Evolutionary conservation across 768 basidiomycete genomes (phyloP).

Genomic region (Termitomyces sp.): DNA sequence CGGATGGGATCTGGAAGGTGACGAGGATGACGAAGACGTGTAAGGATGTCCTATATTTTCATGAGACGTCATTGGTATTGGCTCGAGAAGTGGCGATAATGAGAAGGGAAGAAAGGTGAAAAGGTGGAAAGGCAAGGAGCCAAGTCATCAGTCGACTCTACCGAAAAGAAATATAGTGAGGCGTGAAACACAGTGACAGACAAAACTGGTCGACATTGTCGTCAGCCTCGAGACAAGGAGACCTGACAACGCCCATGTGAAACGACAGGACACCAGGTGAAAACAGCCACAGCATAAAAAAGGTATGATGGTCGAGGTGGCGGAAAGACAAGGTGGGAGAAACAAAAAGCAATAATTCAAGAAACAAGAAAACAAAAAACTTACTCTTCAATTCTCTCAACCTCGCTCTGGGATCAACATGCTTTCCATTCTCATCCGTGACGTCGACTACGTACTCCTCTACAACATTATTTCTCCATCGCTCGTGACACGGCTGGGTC

Average conservation of each 20-base stretch:
- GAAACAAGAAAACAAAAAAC: background rate
- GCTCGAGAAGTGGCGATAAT: background rate
- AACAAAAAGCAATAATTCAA: background rate
- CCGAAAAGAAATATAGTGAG: background rate
- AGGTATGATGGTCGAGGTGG: background rate
- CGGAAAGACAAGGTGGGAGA: background rate
- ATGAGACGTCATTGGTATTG: background rate
- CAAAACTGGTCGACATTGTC: background rate
- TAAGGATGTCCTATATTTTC: background rate
- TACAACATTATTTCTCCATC: background rate
- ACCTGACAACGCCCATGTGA: no score
- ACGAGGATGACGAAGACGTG: background rate
- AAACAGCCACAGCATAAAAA: background rate
- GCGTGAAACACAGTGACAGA: background rate
- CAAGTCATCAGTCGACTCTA: background rate
- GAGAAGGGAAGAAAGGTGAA: background rate
- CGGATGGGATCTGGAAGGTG: background rate
- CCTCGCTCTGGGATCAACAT: background rate
- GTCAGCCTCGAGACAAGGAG: background rate
- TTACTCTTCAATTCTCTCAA: constrained; percentile 3
- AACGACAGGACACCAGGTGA: background rate
- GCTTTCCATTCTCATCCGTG: constrained; percentile 1
- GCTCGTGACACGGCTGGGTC: background rate
- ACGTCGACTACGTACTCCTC: background rate
- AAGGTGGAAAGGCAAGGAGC: background rate